These are phyloP conservation scores for Arthrobotrys megalospora DNA, from an alignment of 2,329 filamentous ascomycete species.

Conservation along the genomic window DNA sequence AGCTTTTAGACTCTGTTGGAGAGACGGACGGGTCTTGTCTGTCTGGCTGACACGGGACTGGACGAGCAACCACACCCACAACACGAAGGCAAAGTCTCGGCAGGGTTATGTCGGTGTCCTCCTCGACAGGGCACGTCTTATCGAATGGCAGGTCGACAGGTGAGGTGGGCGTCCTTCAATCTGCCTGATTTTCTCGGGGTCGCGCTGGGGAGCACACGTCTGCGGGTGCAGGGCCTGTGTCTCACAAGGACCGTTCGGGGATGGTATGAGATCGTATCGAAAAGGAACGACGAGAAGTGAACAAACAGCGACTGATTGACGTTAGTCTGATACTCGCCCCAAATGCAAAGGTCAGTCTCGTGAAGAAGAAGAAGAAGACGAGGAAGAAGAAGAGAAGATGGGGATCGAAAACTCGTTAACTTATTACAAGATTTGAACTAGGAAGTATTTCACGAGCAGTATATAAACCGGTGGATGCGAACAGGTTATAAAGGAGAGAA, in stretches of 20 bases:
- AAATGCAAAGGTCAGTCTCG: background rate
- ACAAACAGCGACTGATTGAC: conserved; percentile 17
- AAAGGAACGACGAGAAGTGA: conserved; percentile 15
- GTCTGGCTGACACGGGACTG: conserved; percentile 10
- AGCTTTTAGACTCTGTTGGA: conserved; percentile 34
- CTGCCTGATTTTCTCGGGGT: conserved; percentile 30
- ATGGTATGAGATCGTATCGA: conserved; percentile 29
- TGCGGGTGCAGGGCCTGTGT: conserved; percentile 32
- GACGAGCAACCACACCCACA: conserved; percentile 24
- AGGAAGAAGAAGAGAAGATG: background rate
- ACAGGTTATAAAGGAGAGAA: conserved; percentile 38
- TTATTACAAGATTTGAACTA: conserved; percentile 24
- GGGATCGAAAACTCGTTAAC: conserved; percentile 5
- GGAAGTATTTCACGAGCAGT: conserved; percentile 7
- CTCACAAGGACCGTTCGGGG: conserved; percentile 34
- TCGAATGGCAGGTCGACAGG: conserved; percentile 35
- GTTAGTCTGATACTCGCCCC: conserved; percentile 2
- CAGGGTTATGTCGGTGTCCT: conserved; percentile 27
- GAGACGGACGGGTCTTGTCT: conserved; percentile 10
- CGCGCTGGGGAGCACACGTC: conserved; percentile 33
- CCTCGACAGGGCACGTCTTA: conserved; percentile 29
- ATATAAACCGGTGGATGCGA: conserved; percentile 18
- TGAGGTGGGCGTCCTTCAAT: conserved; percentile 21
- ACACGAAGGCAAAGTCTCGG: conserved; percentile 30
- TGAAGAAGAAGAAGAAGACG: background rate